Percentiles rank a stretch among this genome's conserved stretches.
These are phyloP conservation scores for Myriosclerotinia scirpicola DNA, from an alignment of 2,329 filamentous ascomycete species.

Conservation along the genomic window DNA sequence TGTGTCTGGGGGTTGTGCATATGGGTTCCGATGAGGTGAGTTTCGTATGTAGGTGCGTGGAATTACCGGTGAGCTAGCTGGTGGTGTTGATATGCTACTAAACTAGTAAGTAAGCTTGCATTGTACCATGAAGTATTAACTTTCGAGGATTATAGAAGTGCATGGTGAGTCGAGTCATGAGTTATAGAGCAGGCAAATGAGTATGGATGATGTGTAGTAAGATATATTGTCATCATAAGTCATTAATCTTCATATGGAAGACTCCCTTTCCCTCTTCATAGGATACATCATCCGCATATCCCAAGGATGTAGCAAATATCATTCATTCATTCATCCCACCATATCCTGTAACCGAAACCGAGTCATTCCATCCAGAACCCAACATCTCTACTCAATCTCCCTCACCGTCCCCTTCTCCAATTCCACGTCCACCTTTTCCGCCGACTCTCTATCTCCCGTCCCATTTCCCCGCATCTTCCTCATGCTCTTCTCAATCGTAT, in stretches of 20 bases:
- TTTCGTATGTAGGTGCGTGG: too few relatives aligned
- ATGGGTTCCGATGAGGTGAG: too few relatives aligned
- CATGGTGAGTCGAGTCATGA: neutral
- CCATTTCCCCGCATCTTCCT: slow-evolving; percentile 24
- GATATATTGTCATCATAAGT: neutral
- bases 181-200: neutral
- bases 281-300: neutral
- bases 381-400: neutral
- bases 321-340: neutral
- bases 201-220: neutral
- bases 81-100: too few relatives aligned
- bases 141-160: too few relatives aligned
- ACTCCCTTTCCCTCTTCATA: neutral
- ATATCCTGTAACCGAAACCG: neutral
- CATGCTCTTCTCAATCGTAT: slow-evolving; percentile 31
- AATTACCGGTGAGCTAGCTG: too few relatives aligned
- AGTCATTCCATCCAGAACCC: neutral
- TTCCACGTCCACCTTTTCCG: neutral
- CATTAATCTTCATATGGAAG: neutral
- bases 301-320: neutral
- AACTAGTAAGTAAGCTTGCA: too few relatives aligned
- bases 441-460: neutral
- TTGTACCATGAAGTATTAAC: too few relatives aligned
- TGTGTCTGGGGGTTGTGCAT: too few relatives aligned
- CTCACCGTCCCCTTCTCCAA: slow-evolving; percentile 1